Evolutionary conservation across 2,329 filamentous ascomycete species (phyloP).

Genomic region (Nigrospora osmanthi): DNA sequence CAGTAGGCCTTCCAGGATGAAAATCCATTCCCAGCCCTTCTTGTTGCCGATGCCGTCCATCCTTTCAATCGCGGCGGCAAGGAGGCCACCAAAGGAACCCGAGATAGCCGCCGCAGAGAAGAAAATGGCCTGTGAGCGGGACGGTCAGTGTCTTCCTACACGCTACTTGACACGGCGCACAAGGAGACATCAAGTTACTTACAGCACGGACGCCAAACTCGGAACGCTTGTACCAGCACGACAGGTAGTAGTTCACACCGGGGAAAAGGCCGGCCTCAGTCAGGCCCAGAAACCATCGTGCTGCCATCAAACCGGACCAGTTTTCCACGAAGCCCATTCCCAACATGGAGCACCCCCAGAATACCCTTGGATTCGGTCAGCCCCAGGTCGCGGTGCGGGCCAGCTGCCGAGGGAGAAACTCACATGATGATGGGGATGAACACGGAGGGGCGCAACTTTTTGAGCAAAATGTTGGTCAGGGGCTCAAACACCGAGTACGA

Average conservation of each 20-base stretch:
- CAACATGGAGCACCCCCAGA: conserved; percentile 63
- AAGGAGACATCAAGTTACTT: conserved; percentile 10
- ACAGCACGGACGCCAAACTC: conserved; percentile 72
- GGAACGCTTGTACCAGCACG: conserved; percentile 73
- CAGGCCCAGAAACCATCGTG: conserved; percentile 64
- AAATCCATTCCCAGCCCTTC: conserved; percentile 57
- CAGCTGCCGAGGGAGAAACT: conserved; percentile 16
- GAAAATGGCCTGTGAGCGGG: conserved; percentile 51
- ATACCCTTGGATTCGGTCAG: conserved; percentile 33
- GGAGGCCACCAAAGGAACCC: conserved; percentile 68
- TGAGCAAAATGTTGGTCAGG: conserved; percentile 73
- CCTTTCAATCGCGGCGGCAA: conserved; percentile 63
- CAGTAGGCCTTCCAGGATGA: conserved; percentile 61
- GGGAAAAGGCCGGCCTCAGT: conserved; percentile 71
- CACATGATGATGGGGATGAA: conserved; percentile 81
- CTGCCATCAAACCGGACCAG: conserved; percentile 58
- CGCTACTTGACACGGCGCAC: background rate
- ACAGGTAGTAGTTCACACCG: conserved; percentile 72
- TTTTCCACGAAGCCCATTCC: conserved; percentile 60
- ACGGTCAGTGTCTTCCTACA: no score
- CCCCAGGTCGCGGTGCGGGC: background rate
- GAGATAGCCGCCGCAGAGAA: conserved; percentile 77
- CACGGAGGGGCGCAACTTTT: conserved; percentile 64
- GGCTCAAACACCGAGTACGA: conserved; percentile 76
- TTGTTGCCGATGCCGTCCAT: conserved; percentile 57